These are phyloP conservation scores for Apodospora peruviana DNA, from an alignment of 495 filamentous ascomycete species.

Conservation along the genomic window DNA sequence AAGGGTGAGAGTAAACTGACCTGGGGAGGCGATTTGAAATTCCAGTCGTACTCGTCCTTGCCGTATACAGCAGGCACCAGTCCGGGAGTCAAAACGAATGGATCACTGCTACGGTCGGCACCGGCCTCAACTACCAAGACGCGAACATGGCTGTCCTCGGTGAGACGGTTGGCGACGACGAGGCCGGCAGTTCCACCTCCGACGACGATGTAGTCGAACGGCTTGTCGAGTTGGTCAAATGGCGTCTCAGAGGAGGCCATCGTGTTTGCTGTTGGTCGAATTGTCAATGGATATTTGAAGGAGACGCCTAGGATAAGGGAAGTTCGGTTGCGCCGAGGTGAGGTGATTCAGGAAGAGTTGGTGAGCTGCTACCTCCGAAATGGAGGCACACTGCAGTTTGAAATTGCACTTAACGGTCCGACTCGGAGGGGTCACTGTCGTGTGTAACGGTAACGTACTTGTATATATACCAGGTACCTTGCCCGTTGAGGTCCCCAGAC, in stretches of 20 bases:
- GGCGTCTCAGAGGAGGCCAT: conserved; percentile 1
- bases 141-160: conserved; percentile 32
- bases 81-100: conserved; percentile 41
- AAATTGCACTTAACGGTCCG: no score
- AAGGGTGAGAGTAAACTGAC: conserved; percentile 14
- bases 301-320: not conserved
- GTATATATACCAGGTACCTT: no score
- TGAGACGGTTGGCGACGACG: conserved; percentile 63
- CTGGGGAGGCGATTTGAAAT: conserved; percentile 44
- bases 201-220: conserved; percentile 79
- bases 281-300: not conserved
- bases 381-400: no score
- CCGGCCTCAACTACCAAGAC: conserved; percentile 55
- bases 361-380: no score
- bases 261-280: not conserved
- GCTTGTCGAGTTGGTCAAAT: conserved; percentile 10
- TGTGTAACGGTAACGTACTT: no score
- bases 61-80: conserved; percentile 38
- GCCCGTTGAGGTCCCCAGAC: no score
- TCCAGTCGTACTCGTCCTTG: conserved; percentile 52
- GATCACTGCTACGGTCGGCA: conserved; percentile 40
- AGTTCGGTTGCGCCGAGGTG: no score
- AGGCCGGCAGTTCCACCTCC: conserved; percentile 86
- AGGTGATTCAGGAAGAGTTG: no score
- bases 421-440: no score